These are phyloP conservation scores for Phallus indusiatus DNA, from an alignment of 768 basidiomycete species.

Conservation along the genomic window DNA sequence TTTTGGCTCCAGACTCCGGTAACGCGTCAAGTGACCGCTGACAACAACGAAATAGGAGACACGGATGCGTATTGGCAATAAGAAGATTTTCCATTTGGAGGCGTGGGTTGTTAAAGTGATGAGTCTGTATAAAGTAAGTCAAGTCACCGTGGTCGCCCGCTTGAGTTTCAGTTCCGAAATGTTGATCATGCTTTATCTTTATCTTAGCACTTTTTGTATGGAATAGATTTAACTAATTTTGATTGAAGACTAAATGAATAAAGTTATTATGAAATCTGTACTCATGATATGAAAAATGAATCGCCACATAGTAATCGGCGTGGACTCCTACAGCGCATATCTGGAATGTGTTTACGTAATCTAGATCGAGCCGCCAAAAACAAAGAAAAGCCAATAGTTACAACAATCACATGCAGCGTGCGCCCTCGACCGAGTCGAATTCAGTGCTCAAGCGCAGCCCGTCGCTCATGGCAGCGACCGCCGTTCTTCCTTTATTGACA, in stretches of 20 bases:
- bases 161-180: neutral
- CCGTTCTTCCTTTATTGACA: neutral
- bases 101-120: constrained; percentile 97
- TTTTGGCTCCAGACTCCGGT: neutral
- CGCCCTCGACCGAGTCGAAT: neutral
- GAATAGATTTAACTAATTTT: constrained; percentile 50
- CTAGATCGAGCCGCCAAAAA: no score
- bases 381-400: neutral
- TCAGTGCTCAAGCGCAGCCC: neutral
- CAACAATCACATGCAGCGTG: neutral
- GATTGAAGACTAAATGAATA: constrained; percentile 21
- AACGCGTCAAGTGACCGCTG: neutral
- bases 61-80: constrained; percentile 88
- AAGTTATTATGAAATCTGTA: neutral
- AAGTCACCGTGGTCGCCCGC: neutral
- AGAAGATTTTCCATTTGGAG: constrained; percentile 95
- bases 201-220: constrained; percentile 55
- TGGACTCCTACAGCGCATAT: no score
- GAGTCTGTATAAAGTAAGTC: constrained; percentile 71
- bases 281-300: no score
- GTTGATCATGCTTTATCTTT: neutral
- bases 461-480: neutral
- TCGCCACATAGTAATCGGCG: no score
- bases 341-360: neutral
- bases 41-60: constrained; percentile 55